Conservation (phyloP, 2,329 filamentous ascomycete genomes). For the Neocucurbitaria cava region DNA sequence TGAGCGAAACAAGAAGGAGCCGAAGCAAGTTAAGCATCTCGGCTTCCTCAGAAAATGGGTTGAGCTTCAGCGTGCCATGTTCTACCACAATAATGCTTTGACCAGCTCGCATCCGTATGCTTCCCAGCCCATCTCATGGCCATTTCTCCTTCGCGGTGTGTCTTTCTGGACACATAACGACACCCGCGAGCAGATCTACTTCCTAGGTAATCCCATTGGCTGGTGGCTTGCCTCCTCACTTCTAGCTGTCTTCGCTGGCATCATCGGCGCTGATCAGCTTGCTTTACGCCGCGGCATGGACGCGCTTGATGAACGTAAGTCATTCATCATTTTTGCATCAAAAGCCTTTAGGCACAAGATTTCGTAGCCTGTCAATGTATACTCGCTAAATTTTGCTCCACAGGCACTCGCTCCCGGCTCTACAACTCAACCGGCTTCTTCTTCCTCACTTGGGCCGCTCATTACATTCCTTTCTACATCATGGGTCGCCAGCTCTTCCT, state of each 20-base stretch:
- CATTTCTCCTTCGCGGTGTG: conserved; percentile 93
- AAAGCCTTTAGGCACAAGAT: background rate
- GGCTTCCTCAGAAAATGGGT: conserved; percentile 95
- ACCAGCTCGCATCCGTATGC: conserved; percentile 97
- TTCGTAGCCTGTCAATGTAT: background rate
- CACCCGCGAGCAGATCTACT: conserved; percentile 96
- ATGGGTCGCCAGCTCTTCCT: conserved; percentile 99
- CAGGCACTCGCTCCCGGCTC: conserved; percentile 86
- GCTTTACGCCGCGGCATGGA: conserved; percentile 92
- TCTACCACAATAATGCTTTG: conserved; percentile 98
- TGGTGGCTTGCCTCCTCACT: conserved; percentile 97
- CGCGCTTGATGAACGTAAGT: conserved; percentile 90
- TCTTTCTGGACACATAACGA: conserved; percentile 99
- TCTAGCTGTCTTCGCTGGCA: conserved; percentile 90
- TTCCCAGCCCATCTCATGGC: conserved; percentile 95
- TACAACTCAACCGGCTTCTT: conserved; percentile 99
- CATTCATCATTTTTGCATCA: background rate
- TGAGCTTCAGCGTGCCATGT: conserved; percentile 97
- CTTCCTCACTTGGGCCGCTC: conserved; percentile 96
- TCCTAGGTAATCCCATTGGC: conserved; percentile 93
- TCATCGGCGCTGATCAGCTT: conserved; percentile 90
- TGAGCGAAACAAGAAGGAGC: conserved; percentile 75
- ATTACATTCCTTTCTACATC: conserved; percentile 96
- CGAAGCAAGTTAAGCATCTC: conserved; percentile 79
- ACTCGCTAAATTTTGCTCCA: conserved; percentile 16